phyloP scores from a whole-genome alignment of 306 rosid species.

The Fragaria iinumae region DNA sequence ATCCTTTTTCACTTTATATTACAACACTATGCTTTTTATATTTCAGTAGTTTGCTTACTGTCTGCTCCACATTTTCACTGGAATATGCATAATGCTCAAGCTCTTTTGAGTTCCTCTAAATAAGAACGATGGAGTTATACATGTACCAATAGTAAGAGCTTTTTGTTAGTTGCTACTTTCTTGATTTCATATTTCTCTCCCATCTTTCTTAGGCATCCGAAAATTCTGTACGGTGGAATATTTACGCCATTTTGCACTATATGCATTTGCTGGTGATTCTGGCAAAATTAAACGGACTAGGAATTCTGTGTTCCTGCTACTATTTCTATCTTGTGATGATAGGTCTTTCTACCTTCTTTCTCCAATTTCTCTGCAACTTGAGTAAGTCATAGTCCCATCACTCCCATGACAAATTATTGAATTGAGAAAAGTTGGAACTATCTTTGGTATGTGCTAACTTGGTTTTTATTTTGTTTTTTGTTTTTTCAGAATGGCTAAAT shows the following conservation, averaged over 20 bases:
- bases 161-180: slow-evolving; percentile 12
- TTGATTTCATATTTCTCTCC: slow-evolving; percentile 25
- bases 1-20: no score
- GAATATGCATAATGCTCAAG: background rate
- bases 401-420: background rate
- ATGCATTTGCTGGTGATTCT: slow-evolving; percentile 90
- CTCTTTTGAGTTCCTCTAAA: background rate
- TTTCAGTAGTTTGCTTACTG: background rate
- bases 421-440: background rate
- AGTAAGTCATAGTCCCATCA: background rate
- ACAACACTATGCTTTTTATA: background rate
- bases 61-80: background rate
- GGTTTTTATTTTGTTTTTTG: no score
- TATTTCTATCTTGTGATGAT: background rate
- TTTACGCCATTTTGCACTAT: slow-evolving; percentile 85
- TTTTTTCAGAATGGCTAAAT: no score
- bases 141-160: background rate
- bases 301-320: background rate
- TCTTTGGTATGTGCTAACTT: background rate
- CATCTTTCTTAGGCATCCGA: slow-evolving; percentile 56
- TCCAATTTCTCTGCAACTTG: background rate
- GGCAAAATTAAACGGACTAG: slow-evolving; percentile 61
- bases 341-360: background rate
- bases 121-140: background rate
- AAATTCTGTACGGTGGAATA: slow-evolving; percentile 60